Base-by-base conservation (phyloP, 495 filamentous ascomycete species). In the Tricharina praecox region DNA sequence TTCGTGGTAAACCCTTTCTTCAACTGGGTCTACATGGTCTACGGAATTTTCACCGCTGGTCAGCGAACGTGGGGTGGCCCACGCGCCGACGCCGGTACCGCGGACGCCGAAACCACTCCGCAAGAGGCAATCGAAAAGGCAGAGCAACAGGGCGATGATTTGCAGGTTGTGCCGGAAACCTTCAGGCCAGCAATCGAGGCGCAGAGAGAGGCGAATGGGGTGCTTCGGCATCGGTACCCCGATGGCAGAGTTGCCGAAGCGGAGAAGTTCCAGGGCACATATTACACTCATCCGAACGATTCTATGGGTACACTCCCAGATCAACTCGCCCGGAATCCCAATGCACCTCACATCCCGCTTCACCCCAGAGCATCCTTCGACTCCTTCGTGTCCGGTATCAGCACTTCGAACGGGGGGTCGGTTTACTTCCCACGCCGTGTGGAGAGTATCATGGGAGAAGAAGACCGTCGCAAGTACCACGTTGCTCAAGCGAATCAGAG, bases 11-110 rank as follows among this genome's bases (percentile, higher is more conserved):
- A 94, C 58, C 90, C 90, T 0, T 93, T 95, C 61, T 88, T 96
- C 71, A 96, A 97, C 64, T 97, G 90, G 90, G 70, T 85, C 30
- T 97, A 96, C 67, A 93, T 94, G 81, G 80, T 94, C 8, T 79
- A 79, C 59, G 75, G 75, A 34, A 77, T 78, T 24, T 94, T 93
- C 62, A 97, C 90, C 3, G 87, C 90, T 18, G 86, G 88, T 18
- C 85, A 95, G 61, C 73, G 90, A 28, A 97, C 90, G 3, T 97
- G 90, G 90, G 90, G 90, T 53, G 90, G 90, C 3, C 90, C 90
- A 18, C 75, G 90, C 52, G 86, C 86, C 0, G 90, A 97, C 64
- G 88, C 90, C 23, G 85, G 84, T 30, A 68, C 78, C 46, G 90
- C 90, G 0, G 84, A 92, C 61, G 64, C 70, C 8, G 58, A 76